Conservation (phyloP, 2,329 filamentous ascomycete species). For the Fusarium papillatum region DNA sequence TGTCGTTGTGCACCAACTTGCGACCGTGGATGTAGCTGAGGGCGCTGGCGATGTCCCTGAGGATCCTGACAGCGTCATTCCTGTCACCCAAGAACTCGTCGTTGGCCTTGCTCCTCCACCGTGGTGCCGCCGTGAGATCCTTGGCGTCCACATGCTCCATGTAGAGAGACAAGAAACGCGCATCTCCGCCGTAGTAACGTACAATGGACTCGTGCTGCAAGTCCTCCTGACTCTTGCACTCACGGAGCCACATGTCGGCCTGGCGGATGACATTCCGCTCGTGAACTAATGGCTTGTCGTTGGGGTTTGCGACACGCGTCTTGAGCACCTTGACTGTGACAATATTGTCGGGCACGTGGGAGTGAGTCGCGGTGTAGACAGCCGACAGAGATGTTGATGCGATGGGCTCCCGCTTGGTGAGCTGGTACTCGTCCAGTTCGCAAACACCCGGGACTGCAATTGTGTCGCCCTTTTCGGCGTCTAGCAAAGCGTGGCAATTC, state of each 20-base stretch:
- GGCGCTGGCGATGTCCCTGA: conserved; percentile 67
- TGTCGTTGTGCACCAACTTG: conserved; percentile 71
- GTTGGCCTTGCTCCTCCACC: conserved; percentile 62
- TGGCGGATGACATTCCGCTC: conserved; percentile 70
- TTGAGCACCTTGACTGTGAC: conserved; percentile 74
- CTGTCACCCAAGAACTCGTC: conserved; percentile 65
- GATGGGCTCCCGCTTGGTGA: conserved; percentile 70
- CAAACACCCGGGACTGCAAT: conserved; percentile 62
- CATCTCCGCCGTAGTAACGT: conserved; percentile 70
- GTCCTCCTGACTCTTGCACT: conserved; percentile 68
- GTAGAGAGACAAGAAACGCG: conserved; percentile 70
- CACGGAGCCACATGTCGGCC: conserved; percentile 71
- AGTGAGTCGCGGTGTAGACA: conserved; percentile 69
- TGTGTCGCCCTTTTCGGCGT: conserved; percentile 63
- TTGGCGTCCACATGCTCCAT: conserved; percentile 73
- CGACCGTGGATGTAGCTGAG: conserved; percentile 69
- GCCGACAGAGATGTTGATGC: conserved; percentile 67
- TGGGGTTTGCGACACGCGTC: conserved; percentile 58
- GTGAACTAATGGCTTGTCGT: conserved; percentile 61
- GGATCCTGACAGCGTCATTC: conserved; percentile 64
- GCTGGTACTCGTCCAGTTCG: conserved; percentile 66
- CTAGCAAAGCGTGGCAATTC: conserved; percentile 64
- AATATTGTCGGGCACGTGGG: conserved; percentile 64
- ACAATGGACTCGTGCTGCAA: conserved; percentile 71
- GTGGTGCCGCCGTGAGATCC: conserved; percentile 63